phyloP scores from a whole-genome alignment of 495 filamentous ascomycete species.

The Jackrogersella multiformis region DNA sequence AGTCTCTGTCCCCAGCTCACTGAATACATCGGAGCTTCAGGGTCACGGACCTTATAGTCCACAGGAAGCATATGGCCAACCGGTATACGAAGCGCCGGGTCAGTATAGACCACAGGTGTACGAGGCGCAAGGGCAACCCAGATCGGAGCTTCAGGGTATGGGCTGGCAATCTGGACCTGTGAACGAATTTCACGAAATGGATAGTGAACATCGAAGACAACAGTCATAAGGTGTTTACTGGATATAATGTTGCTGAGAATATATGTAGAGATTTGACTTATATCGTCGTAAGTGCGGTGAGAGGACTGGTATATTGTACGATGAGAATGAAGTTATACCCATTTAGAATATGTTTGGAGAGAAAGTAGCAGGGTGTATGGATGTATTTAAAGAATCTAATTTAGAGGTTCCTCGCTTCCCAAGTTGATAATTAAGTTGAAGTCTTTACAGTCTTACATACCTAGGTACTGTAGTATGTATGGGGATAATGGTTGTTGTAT shows the following conservation, averaged over 20 bases:
- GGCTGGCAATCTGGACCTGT: slow-evolving; percentile 55
- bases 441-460: too few relatives aligned
- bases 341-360: neutral
- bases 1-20: slow-evolving; percentile 44
- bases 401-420: too few relatives aligned
- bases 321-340: too few relatives aligned
- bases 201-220: slow-evolving; percentile 31
- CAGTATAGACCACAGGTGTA: slow-evolving; percentile 25
- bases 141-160: slow-evolving; percentile 40
- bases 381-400: too few relatives aligned
- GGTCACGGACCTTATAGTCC: slow-evolving; percentile 32
- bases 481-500: too few relatives aligned
- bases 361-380: neutral
- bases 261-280: neutral
- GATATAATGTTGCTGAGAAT: neutral
- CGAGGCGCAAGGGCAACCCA: slow-evolving; percentile 41
- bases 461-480: too few relatives aligned
- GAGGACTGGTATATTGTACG: neutral
- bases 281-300: neutral
- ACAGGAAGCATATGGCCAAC: slow-evolving; percentile 36
- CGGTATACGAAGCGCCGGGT: slow-evolving; percentile 36
- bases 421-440: too few relatives aligned
- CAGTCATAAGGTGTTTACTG: neutral
- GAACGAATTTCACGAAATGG: slow-evolving; percentile 52
- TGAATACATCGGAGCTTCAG: slow-evolving; percentile 45